Evolutionary conservation across 805 yeast species (phyloP), one percentile per base, ranked within the genome.

Genomic region (Candida sithepensis): DNA sequence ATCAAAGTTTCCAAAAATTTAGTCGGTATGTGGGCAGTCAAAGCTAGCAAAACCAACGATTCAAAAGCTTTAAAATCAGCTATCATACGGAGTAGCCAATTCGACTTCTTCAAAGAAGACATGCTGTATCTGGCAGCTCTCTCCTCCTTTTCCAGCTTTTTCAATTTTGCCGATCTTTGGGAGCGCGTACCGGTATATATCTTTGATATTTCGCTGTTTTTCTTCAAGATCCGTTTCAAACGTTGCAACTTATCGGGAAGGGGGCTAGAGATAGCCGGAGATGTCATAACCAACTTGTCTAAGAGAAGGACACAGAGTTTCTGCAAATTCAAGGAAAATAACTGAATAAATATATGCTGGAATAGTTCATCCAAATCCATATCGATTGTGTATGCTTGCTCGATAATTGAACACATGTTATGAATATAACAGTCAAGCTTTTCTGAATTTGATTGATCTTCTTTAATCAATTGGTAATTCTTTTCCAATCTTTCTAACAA

Each of bases 271-370:
- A n/a, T n/a, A n/a, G n/a, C n/a, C n/a, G n/a, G n/a, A n/a, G n/a
- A n/a, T n/a, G n/a, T n/a, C n/a, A n/a, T n/a, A n/a, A 14, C 3
- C 21, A 23, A 10, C n/a, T 23, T 22, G 13, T 39, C 41, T 8
- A 39, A 3, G 13, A 39, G 16, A 19, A 44, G 19, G 16, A 46
- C 38, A 18, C 51, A 57, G 8, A 49, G 41, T 2, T 47, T 16
- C 7, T 43, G 19, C 9, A 57, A 34, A 30, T 41, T 39, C 19
- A 50, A 45, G 14, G 45, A 47, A 47, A 52, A 52, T 10, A 57
- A 43, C 37, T 59, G 62, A 6, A 45, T 36, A 36, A 52, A 60
- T 2, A 57, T 38, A 8, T 42, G 20, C 32, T 42, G 46, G 45
- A 50, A 54, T 7, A 54, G 41, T 12, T 37, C 42, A 41, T 48